These are phyloP conservation scores for Leccinum incarnatum DNA, from an alignment of 768 basidiomycete species.

Conservation along the genomic window DNA sequence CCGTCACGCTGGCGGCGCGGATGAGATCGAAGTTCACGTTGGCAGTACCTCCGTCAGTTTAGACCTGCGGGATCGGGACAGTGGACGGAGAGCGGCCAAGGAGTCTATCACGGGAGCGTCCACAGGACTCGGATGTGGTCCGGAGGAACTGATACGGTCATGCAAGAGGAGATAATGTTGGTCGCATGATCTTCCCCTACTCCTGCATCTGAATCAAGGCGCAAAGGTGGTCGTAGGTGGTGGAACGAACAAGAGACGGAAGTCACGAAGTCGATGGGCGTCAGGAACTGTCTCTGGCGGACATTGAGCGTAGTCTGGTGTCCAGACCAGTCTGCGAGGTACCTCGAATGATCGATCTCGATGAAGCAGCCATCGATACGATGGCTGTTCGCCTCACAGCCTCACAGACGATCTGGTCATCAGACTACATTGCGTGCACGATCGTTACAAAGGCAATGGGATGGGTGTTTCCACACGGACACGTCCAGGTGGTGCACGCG, in stretches of 20 bases:
- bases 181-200: background rate
- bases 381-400: background rate
- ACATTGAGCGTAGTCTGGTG: background rate
- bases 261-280: background rate
- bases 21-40: background rate
- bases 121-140: constrained; percentile 2
- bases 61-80: background rate
- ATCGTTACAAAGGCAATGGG: constrained; percentile 17
- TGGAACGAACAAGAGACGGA: background rate
- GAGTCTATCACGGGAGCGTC: constrained; percentile 27
- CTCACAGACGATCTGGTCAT: background rate
- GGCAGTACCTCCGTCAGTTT: background rate
- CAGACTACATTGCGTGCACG: constrained; percentile 7
- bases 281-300: constrained; percentile 5
- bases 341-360: background rate
- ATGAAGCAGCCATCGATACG: background rate
- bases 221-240: background rate
- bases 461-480: constrained; percentile 23
- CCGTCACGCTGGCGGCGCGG: background rate
- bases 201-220: background rate
- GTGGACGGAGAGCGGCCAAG: constrained; percentile 18
- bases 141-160: constrained; percentile 23
- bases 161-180: constrained; percentile 12
- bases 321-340: too few relatives aligned
- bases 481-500: background rate